Base-by-base conservation (phyloP, 148 eudicot species). In the Camellia sinensis region DNA sequence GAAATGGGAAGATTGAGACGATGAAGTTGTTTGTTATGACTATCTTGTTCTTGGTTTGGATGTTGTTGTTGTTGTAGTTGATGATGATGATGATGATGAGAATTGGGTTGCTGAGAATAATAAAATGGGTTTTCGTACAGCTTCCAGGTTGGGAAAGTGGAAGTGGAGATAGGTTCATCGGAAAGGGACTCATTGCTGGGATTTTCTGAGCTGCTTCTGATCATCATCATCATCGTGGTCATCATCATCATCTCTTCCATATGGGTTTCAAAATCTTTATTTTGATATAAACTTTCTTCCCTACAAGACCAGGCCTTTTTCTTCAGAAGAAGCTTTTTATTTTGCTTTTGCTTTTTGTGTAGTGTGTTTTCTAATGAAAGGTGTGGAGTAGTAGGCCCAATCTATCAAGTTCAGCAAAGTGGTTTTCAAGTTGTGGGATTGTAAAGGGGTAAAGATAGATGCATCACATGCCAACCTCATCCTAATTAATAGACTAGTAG, bases 111-210 rank as follows among this genome's bases (percentile, higher is more conserved):
- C 6, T 79, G 81, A 67, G 87, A 67, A 48, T 56, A 76, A 80
- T 85, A 92, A 84, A 86, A 87, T 61, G 97, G 97, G 80, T 93
- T 93, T 41, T 89, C 86, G 83, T 93, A 93, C 61, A 88, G 80
- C 73, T 91, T 93, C 97, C 97, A 93, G 85, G 86, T 87, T 86
- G 92, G 87, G 81, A 71, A 78, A 73, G 89, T 73, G 65, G 77
- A 73, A 54, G 70, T 85, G 78, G 75, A 82, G 73, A 82, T 76
- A 53, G 82, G 73, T 21, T 75, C 67, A 50, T 79, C 73, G 72
- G 86, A 76, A 73, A 71, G 76, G 77, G 85, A 46, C 73, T 74
- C 68, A 62, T 29, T 19, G 19, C 71, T 62, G 74, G 59, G 76
- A 73, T 75, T 81, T 73, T 85, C 85, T 69, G 73, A 74, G 88